Percentiles rank a stretch among this genome's conserved stretches.
These are phyloP conservation scores for Pichia sp. DNA, from an alignment of 1,139 yeast species.

Conservation along the genomic window DNA sequence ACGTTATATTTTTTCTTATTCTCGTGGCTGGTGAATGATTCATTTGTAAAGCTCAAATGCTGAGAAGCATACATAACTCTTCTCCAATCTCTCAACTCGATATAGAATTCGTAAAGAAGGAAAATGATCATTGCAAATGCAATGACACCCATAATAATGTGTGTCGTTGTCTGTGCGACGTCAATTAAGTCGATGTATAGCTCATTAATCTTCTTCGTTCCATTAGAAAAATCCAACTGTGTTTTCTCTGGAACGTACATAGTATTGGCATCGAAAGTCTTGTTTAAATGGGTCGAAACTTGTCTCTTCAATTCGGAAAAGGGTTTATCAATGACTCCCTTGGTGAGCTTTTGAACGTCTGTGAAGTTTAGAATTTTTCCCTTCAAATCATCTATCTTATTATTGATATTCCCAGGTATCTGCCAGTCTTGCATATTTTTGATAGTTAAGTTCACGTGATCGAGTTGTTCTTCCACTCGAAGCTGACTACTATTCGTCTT, in stretches of 20 bases:
- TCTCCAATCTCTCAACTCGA: conserved; percentile 46
- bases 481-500: conserved; percentile 25
- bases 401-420: conserved; percentile 57
- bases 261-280: conserved; percentile 17
- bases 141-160: conserved; percentile 35
- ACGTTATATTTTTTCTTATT: conserved; percentile 15
- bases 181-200: conserved; percentile 29
- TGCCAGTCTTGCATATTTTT: conserved; percentile 45
- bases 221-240: conserved; percentile 16
- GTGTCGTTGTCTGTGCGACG: conserved; percentile 30
- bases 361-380: conserved; percentile 52
- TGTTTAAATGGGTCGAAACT: conserved; percentile 21
- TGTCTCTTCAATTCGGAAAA: conserved; percentile 44
- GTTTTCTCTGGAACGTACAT: conserved; percentile 21
- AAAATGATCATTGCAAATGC: conserved; percentile 32
- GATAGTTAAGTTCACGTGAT: conserved; percentile 53
- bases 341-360: conserved; percentile 45
- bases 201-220: conserved; percentile 30
- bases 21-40: conserved; percentile 5
- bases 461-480: conserved; percentile 24
- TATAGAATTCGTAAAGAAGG: conserved; percentile 32
- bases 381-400: conserved; percentile 40
- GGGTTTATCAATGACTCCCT: conserved; percentile 40
- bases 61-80: conserved; percentile 29
- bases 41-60: conserved; percentile 13